These are phyloP conservation scores for Peronosclerospora sorghi DNA, from an alignment of 352 stramenopile genomes.

Conservation along the genomic window DNA sequence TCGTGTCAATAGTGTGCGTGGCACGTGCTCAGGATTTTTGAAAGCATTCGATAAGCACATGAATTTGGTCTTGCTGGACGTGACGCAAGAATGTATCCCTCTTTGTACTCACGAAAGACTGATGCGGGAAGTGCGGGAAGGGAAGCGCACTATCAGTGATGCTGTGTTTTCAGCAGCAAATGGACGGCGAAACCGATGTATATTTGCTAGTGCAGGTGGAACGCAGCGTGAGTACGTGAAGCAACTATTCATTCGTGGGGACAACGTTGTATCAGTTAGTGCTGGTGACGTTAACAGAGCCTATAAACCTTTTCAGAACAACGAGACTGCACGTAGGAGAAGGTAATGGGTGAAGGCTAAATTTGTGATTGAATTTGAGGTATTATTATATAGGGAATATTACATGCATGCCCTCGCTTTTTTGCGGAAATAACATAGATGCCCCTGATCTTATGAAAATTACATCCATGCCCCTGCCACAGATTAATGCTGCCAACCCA, in stretches of 20 bases:
- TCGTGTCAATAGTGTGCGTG: conserved; percentile 85
- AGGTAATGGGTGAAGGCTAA: too few species aligned
- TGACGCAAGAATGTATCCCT: conserved; percentile 64
- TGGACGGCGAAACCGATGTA: conserved; percentile 26
- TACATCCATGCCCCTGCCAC: too few species aligned
- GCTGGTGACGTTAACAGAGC: conserved; percentile 24
- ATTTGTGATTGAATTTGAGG: too few species aligned
- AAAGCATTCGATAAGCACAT: conserved; percentile 93
- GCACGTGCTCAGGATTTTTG: conserved; percentile 84
- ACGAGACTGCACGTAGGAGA: too few species aligned
- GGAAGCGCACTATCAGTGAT: conserved; percentile 8
- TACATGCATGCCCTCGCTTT: too few species aligned
- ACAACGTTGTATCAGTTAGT: conserved; percentile 83
- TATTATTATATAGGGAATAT: too few species aligned
- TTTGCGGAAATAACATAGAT: too few species aligned
- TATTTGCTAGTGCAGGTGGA: conserved; percentile 17
- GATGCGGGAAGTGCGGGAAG: conserved; percentile 23
- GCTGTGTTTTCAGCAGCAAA: conserved; percentile 42
- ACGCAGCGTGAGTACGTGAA: conserved; percentile 41
- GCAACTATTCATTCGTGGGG: conserved; percentile 87
- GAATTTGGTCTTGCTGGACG: conserved; percentile 89
- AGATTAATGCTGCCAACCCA: too few species aligned
- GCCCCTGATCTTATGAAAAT: too few species aligned
- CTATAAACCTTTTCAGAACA: background rate
- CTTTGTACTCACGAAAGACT: conserved; percentile 22